A percentile compares a stretch with the other conserved stretches of the same genome.
These are phyloP conservation scores for Fusarium sp. DNA, from an alignment of 2,329 filamentous ascomycete genomes.

Conservation along the genomic window DNA sequence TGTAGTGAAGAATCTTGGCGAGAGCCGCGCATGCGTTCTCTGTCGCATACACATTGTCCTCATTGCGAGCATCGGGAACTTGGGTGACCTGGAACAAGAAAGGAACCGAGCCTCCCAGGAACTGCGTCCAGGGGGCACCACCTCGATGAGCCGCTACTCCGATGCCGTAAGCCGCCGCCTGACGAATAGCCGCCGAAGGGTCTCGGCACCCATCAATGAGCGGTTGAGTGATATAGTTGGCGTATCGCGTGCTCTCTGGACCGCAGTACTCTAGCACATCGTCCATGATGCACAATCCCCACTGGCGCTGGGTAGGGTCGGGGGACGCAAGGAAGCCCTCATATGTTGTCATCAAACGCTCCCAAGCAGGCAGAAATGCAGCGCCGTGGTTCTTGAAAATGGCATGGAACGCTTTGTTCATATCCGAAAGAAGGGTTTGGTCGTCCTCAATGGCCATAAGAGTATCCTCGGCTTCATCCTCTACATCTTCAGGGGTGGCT, in stretches of 20 bases:
- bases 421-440: constrained; percentile 94
- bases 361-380: constrained; percentile 87
- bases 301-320: constrained; percentile 93
- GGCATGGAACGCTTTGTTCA: constrained; percentile 99
- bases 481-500: constrained; percentile 81
- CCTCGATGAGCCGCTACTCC: constrained; percentile 95
- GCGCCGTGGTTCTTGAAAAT: constrained; percentile 97
- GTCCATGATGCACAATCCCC: constrained; percentile 99
- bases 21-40: constrained; percentile 97
- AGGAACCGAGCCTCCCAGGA: constrained; percentile 80
- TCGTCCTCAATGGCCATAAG: constrained; percentile 96
- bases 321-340: constrained; percentile 80
- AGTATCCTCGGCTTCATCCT: constrained; percentile 87
- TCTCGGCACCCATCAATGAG: constrained; percentile 88
- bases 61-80: constrained; percentile 81
- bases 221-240: constrained; percentile 85
- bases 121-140: constrained; percentile 85
- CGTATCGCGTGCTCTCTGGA: constrained; percentile 85
- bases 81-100: constrained; percentile 86
- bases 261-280: constrained; percentile 98
- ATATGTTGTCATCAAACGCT: constrained; percentile 85
- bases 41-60: constrained; percentile 96
- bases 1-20: constrained; percentile 95
- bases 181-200: constrained; percentile 86
- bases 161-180: constrained; percentile 95